Conservation (phyloP, 768 basidiomycete genomes). For the Hebeloma cylindrosporum region DNA sequence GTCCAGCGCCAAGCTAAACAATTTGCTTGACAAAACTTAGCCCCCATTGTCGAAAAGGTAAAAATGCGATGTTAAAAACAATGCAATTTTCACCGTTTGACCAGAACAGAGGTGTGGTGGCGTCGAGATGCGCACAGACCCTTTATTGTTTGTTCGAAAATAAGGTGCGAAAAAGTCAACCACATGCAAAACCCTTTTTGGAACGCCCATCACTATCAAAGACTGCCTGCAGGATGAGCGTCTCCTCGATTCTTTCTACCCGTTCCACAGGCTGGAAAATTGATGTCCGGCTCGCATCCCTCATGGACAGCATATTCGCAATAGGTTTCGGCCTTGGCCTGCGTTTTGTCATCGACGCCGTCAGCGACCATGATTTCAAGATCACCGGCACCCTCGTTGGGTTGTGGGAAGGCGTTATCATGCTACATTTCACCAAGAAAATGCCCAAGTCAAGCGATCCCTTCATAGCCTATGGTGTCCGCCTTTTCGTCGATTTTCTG, state of each 20-base stretch:
- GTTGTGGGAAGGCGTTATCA: slow-evolving; percentile 76
- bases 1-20: too few relatives aligned
- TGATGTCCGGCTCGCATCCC: slow-evolving; percentile 33
- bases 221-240: slow-evolving; percentile 26
- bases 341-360: slow-evolving; percentile 58
- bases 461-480: slow-evolving; percentile 63
- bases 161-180: slow-evolving; percentile 3
- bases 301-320: slow-evolving; percentile 72
- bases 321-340: slow-evolving; percentile 66
- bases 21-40: too few relatives aligned
- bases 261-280: slow-evolving; percentile 31
- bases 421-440: slow-evolving; percentile 70
- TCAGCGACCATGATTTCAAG: slow-evolving; percentile 48
- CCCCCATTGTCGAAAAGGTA: too few relatives aligned
- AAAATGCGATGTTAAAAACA: too few relatives aligned
- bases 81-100: too few relatives aligned
- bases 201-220: slow-evolving; percentile 14
- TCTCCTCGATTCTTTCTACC: slow-evolving; percentile 39
- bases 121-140: slow-evolving; percentile 2
- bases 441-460: slow-evolving; percentile 67
- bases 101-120: too few relatives aligned
- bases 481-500: slow-evolving; percentile 72
- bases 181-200: slow-evolving; percentile 12
- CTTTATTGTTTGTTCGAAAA: neutral
- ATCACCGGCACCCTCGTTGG: slow-evolving; percentile 68